These are phyloP conservation scores for Rosa persica DNA, from an alignment of 306 rosid species.

Conservation along the genomic window DNA sequence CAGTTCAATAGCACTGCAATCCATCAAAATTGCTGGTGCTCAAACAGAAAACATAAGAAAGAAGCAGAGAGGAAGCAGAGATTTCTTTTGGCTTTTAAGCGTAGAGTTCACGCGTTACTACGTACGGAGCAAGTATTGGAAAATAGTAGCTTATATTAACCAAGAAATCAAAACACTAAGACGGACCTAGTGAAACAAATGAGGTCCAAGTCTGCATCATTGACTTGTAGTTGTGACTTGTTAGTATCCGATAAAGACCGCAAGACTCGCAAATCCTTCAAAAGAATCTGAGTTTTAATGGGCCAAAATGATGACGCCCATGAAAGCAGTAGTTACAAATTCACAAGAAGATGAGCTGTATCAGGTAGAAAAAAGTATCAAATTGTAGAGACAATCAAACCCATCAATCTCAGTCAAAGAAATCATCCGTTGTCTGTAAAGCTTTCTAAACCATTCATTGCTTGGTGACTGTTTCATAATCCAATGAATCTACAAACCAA, in stretches of 20 bases:
- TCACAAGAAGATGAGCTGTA: not conserved
- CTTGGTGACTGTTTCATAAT: not conserved
- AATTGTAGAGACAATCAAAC: not conserved
- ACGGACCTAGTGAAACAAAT: not conserved
- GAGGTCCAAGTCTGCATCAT: not conserved
- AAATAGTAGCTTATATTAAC: not conserved
- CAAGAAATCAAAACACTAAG: not conserved
- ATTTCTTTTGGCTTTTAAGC: not conserved
- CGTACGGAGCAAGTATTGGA: slow-evolving; percentile 8
- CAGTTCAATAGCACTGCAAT: slow-evolving; percentile 36
- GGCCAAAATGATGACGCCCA: not conserved
- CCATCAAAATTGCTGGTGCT: slow-evolving; percentile 20
- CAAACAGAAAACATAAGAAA: not conserved
- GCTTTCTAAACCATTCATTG: not conserved
- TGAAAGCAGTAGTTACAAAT: not conserved
- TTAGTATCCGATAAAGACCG: not conserved
- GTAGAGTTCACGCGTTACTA: not conserved
- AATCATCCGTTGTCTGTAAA: not conserved
- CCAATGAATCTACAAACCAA: not conserved
- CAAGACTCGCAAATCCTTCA: not conserved
- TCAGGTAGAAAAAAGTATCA: not conserved
- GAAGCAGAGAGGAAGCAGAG: not conserved
- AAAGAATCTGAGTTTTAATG: not conserved
- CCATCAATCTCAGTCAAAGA: not conserved
- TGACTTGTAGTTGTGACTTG: slow-evolving; percentile 3